Evolutionary conservation across 805 yeast genomes (phyloP), one percentile per base, ranked within the genome.

Genomic region (Starmerella floricola): DNA sequence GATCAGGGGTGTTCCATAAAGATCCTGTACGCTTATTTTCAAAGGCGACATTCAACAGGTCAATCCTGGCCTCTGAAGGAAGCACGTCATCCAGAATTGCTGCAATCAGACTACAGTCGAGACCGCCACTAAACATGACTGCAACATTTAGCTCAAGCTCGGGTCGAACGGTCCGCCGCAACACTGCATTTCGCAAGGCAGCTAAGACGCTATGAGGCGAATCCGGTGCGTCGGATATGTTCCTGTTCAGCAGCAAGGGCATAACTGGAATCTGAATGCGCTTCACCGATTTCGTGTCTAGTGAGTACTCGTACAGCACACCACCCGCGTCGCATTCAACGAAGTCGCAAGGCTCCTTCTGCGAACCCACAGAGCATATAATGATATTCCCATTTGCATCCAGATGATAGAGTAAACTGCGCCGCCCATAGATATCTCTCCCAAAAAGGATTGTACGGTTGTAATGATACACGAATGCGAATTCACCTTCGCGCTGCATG

Each of bases 41-140:
- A 60, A 91, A 91, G 0, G 94, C 94, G 4, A 91, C 98, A 45
- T 87, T 88, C 12, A 91, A 55, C n/a, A 91, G 65, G 56, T 88
- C 95, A 8, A 91, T 69, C 1, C 48, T 42, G 4, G 48, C 35
- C 8, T 42, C 38, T 2, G 47, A 31, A 0, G 55, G 59, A 55
- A 44, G 52, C 32, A 40, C 42, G 27, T 42, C 16, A 58, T 63
- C 50, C 44, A 57, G 47, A 43, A 62, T 3, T 60, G 72, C 35
- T 0, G 93, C 86, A 19, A 91, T 55, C 0, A 88, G 61, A 0
- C 96, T 79, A 59, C 98, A 91, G 56, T 91, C 99, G 3, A 91
- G 65, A 0, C 99, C 99, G 2, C 99, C 99, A 34, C 95, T 84
- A 56, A 87, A 91, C 26, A 91, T 61, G 0, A 91, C 65, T 0